Evolutionary conservation across 306 rosid species (phyloP).

Genomic region (Sicyos edulis): DNA sequence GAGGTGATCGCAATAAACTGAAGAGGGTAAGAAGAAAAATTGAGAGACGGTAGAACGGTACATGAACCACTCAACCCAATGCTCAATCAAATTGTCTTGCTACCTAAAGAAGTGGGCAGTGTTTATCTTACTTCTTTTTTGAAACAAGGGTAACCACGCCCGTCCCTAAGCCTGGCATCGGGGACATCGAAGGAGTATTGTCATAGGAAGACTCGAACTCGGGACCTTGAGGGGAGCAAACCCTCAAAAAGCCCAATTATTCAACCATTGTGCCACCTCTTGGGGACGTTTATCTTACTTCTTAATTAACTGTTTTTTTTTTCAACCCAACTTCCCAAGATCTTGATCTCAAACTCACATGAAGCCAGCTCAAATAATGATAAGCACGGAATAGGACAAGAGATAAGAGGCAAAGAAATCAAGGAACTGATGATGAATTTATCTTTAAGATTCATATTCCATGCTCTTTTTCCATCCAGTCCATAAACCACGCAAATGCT

Average conservation of each 20-base stretch:
- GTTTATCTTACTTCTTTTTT: no score
- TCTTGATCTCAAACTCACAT: no score
- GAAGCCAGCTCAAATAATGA: no score
- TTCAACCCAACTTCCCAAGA: neutral
- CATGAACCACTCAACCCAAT: neutral
- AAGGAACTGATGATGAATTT: neutral
- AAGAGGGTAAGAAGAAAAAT: neutral
- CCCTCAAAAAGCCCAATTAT: no score
- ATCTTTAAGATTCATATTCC: constrained; percentile 5
- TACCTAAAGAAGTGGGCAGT: neutral
- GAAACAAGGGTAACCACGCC: no score
- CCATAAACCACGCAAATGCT: neutral
- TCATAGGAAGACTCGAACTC: no score
- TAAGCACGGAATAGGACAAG: neutral
- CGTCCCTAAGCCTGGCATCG: no score
- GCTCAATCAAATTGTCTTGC: neutral
- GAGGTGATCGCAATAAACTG: neutral
- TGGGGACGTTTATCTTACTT: constrained; percentile 11
- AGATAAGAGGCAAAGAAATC: neutral
- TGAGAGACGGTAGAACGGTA: neutral
- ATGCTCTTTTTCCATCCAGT: neutral
- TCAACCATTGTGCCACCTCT: no score
- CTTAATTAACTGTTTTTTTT: no score
- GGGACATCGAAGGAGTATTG: no score
- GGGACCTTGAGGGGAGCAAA: no score